Evolutionary conservation across 805 yeast genomes (phyloP), one percentile per base, ranked within the genome.

Genomic region (Cyberlindnera lachancei): DNA sequence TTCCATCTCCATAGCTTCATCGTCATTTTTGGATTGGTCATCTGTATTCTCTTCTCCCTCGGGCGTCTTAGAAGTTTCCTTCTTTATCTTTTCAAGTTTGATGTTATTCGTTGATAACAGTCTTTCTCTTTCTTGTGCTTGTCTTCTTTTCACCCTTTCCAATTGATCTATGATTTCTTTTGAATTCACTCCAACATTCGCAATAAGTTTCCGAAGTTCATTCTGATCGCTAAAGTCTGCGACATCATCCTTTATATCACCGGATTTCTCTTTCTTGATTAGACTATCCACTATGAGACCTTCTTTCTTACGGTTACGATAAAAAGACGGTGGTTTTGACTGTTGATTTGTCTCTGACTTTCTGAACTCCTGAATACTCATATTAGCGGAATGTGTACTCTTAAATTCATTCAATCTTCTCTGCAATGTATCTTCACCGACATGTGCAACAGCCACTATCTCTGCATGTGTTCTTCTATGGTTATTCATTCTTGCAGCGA

Each of bases 401-500:
- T 75, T 79, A 53, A 92, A 92, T 59, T 92, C 99, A 45, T 81
- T 81, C 44, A 92, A 68, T 44, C 99, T 70, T 43, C 84, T 73
- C 53, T 92, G 97, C 29, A 92, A 68, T 1, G 99, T 94, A 38
- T 83, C 92, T 48, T 86, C 94, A 6, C 95, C 96, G 17, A 92
- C 88, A 54, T 86, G 95, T 2, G 97, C 90, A 7, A 92, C 92
- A 0, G 94, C 90, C 13, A 90, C 96, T 33, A 92, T 80, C 54
- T 94, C 97, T 1, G 88, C 73, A 55, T 90, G 95, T 3, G 94
- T 79, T 50, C 97, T 69, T 51, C 96, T 70, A 53, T 83, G 79
- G 52, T 88, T 88, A 59, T 92, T 92, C 97, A 92, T 94, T 58
- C 98, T 71, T 3, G 96, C 92, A 0, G 99, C 98, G 31, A 92